Base-by-base conservation (phyloP, 768 basidiomycete species). In the Scleroderma citrinum region DNA sequence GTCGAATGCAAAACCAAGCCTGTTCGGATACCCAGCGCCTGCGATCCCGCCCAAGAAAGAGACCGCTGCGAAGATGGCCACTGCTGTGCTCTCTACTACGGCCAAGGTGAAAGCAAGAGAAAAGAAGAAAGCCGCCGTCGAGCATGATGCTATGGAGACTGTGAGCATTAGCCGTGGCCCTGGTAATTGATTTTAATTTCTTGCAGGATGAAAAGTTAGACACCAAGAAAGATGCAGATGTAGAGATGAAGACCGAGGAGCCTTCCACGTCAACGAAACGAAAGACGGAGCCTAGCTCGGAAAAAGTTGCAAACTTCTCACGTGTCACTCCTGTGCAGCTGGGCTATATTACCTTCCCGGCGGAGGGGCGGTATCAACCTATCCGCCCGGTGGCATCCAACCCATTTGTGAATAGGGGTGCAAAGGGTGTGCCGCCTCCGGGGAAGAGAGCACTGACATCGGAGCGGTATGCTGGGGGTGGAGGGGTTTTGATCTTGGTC, bases 61-160 rank as follows among this genome's bases (percentile, higher is more conserved):
- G 71, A 77, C 88, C 0, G 85, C 89, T 19, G 80, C 88, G 36
- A 96, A 95, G 69, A 86, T 95, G 46, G 92, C 89, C 24, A 85
- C 93, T 13, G 96, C 94, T 31, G 94, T 99, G 11, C 77, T 99
- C 35, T 96, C 92, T 7, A 98, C 96, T 1, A 99, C 96, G 2
- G 95, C 93, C 0, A 95, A 92, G 66, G 92, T 89, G n/a, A 92
- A 91, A 65, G 93, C 93, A 2, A 78, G 96, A 55, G 92, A 93
- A 62, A 94, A 89, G 77, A 87, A 82, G 59, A 92, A 96, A 68
- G 90, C 87, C 38, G 87, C 81, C 36, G 83, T 81, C 3, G 92
- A 92, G 44, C 81, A 78, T 11, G 87, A 88, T 40, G 73, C 75
- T 1, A 92, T 93, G 83, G 90, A 95, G 19, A 77, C 81, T 44